A percentile compares a stretch with the other conserved stretches of the same genome.
phyloP scores from a whole-genome alignment of 2,329 filamentous ascomycete species.

The Myotisia sp. region DNA sequence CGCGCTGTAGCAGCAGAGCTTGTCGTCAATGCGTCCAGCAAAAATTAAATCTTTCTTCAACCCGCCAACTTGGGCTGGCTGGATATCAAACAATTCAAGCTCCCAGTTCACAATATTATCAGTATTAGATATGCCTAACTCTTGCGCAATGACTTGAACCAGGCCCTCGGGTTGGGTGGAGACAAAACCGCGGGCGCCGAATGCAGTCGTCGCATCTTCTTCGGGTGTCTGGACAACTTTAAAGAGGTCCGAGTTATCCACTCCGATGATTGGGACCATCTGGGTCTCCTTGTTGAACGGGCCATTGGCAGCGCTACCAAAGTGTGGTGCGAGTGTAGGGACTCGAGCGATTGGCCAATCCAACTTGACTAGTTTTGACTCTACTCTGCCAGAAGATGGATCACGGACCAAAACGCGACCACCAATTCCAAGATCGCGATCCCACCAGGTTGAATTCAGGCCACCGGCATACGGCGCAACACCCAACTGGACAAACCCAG shows the following conservation, averaged over 20 bases:
- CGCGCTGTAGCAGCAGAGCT: conserved; percentile 89
- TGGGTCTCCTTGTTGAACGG: conserved; percentile 80
- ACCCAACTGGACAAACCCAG: conserved; percentile 76
- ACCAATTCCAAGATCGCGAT: conserved; percentile 80
- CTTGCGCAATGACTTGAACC: conserved; percentile 64
- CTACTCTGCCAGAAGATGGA: conserved; percentile 56
- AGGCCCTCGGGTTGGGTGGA: conserved; percentile 73
- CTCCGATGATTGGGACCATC: conserved; percentile 82
- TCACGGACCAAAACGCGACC: conserved; percentile 78
- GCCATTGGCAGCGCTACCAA: conserved; percentile 54
- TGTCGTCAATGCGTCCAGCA: conserved; percentile 89
- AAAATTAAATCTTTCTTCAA: conserved; percentile 90
- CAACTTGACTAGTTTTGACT: conserved; percentile 70
- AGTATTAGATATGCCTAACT: conserved; percentile 61
- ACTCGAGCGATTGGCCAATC: conserved; percentile 90
- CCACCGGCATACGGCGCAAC: conserved; percentile 87
- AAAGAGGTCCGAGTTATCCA: conserved; percentile 55
- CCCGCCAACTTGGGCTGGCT: conserved; percentile 70
- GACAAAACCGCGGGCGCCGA: conserved; percentile 40
- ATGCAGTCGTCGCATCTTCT: conserved; percentile 36
- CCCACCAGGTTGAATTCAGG: conserved; percentile 89
- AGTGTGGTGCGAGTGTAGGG: conserved; percentile 85
- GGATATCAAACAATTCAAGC: conserved; percentile 81
- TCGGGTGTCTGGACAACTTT: conserved; percentile 20
- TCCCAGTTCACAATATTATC: conserved; percentile 86